Conservation (phyloP, 192 early-diverging fungal species). For the Backusella westeae region DNA sequence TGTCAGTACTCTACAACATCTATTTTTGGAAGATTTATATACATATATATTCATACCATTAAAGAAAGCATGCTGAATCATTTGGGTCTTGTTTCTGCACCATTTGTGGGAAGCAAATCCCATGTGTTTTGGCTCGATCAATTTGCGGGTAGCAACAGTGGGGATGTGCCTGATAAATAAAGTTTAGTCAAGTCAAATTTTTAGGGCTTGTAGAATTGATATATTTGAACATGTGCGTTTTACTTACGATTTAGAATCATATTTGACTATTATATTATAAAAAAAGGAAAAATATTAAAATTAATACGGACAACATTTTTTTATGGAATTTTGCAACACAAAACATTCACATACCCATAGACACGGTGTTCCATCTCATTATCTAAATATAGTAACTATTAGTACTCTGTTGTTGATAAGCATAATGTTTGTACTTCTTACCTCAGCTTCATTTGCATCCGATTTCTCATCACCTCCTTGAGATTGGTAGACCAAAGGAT, state of each 20-base stretch:
- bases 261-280: slow-evolving; percentile 11
- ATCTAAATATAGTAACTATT: not conserved
- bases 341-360: slow-evolving; percentile 17
- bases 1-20: not conserved
- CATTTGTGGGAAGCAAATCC: slow-evolving; percentile 17
- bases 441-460: slow-evolving; percentile 4
- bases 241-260: slow-evolving; percentile 21
- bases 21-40: not conserved
- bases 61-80: slow-evolving; percentile 24
- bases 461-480: not conserved
- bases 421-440: not conserved
- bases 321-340: slow-evolving; percentile 3
- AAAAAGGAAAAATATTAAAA: not conserved
- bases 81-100: slow-evolving; percentile 19
- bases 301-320: not conserved
- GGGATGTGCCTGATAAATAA: slow-evolving; percentile 10
- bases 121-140: slow-evolving; percentile 19
- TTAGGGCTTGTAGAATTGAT: not conserved
- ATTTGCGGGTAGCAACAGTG: slow-evolving; percentile 19
- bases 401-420: not conserved
- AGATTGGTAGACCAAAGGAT: slow-evolving; percentile 17
- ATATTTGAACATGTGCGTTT: not conserved
- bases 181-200: not conserved
- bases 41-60: slow-evolving; percentile 5
- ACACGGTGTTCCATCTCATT: slow-evolving; percentile 18